Evolutionary conservation across 805 yeast genomes (phyloP), one percentile per base, ranked within the genome.

Genomic region (Metschnikowia chrysomelidarum): DNA sequence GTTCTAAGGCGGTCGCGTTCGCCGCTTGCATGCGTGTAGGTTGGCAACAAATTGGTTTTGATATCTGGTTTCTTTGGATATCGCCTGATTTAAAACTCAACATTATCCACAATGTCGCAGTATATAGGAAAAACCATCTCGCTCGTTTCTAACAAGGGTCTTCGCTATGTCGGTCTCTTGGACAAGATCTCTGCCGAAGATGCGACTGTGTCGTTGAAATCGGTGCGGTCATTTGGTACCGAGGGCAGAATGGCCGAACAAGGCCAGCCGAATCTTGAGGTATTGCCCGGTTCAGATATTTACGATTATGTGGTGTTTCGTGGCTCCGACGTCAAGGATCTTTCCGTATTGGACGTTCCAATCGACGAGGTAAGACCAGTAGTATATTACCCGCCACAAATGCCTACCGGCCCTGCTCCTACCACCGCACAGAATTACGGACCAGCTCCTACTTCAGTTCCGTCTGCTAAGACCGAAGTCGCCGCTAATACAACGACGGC

Each of bases 101-200:
- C n/a, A n/a, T n/a, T n/a, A n/a, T n/a, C n/a, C n/a, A 10, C 38
- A 28, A 93, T 93, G 98, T 82, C 97, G 29, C 88, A 88, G 55
- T 89, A 82, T 61, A 84, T 88, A 48, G 98, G 98, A 7, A 87
- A 87, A 59, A 82, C 91, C 33, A 87, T 88, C 50, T 79, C 93
- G 17, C 70, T 87, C 57, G 75, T 84, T 44, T 82, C 94, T 40
- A 78, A 76, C 55, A 80, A 84, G 50, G 87, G 86, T 24, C 80
- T 85, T 42, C 80, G 95, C 46, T 91, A 91, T 56, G 93, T 87
- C 39, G 98, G 98, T 20, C 66, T 76, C n/a, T 72, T 91, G 54
- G 87, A 86, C 47, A 81, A 78, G 48, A 87, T 93, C 53, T 87
- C 87, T 59, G 93, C 95, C 19, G 89, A 86, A 40, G 84, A 83